These are phyloP conservation scores for Solanum aculeatissimum DNA, from an alignment of 305 asterid genomes.

Conservation along the genomic window DNA sequence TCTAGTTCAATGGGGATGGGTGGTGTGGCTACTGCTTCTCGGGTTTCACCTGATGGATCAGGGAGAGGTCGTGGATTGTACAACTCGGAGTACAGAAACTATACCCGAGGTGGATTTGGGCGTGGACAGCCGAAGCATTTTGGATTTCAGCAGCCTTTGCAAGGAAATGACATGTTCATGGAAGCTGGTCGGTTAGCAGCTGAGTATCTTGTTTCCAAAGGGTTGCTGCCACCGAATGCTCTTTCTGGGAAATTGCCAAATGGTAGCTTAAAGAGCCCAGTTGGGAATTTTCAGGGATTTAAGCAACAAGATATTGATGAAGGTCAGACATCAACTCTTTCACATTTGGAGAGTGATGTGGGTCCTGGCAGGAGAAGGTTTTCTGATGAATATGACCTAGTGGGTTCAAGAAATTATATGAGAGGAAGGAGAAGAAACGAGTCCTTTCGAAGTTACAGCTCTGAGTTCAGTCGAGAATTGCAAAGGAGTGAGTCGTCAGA, in stretches of 20 bases:
- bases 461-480: constrained; percentile 41
- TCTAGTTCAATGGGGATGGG: constrained; percentile 50
- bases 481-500: constrained; percentile 50
- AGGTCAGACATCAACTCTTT: constrained; percentile 44
- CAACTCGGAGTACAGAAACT: constrained; percentile 39
- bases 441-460: constrained; percentile 25
- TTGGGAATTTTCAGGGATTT: constrained; percentile 21
- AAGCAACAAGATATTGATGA: constrained; percentile 40
- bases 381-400: constrained; percentile 33
- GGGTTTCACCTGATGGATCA: constrained; percentile 55
- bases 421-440: constrained; percentile 61
- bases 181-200: constrained; percentile 98
- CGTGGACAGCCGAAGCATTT: constrained; percentile 52
- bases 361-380: constrained; percentile 50
- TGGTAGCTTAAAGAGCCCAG: constrained; percentile 39
- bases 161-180: constrained; percentile 46
- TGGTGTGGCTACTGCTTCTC: constrained; percentile 31
- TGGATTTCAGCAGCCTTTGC: constrained; percentile 4
- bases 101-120: constrained; percentile 52
- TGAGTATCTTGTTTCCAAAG: constrained; percentile 74
- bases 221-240: constrained; percentile 63
- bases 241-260: constrained; percentile 67
- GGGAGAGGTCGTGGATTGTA: constrained; percentile 53
- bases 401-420: constrained; percentile 26
- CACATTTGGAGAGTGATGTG: constrained; percentile 48